phyloP scores from a whole-genome alignment of 768 basidiomycete genomes.

The Pulveroboletus sp. region DNA sequence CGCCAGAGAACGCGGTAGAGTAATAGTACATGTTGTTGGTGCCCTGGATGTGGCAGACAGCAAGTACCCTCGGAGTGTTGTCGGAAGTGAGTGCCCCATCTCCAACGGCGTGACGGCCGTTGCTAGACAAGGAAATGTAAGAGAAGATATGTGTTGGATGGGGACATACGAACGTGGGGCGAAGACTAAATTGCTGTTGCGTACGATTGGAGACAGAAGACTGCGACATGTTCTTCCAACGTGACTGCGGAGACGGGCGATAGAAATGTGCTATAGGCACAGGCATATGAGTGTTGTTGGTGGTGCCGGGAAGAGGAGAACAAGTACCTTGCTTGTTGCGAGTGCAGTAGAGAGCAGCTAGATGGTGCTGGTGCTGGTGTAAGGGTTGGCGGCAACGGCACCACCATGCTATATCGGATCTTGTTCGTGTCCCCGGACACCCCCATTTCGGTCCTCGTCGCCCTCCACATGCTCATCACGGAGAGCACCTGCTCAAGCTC shows the following conservation, averaged over 20 bases:
- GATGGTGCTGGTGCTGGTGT: conserved; percentile 6
- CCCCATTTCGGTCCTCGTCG: background rate
- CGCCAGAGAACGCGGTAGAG: conserved; percentile 91
- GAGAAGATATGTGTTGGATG: background rate
- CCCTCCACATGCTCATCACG: background rate
- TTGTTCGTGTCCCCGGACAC: conserved; percentile 19
- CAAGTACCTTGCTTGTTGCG: conserved; percentile 5
- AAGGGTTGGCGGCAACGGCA: conserved; percentile 1
- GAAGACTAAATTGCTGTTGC: conserved; percentile 85
- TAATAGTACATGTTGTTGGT: conserved; percentile 82
- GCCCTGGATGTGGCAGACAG: conserved; percentile 82
- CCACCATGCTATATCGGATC: background rate
- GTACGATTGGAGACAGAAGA: conserved; percentile 63
- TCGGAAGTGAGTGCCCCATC: conserved; percentile 88
- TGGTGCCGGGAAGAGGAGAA: background rate
- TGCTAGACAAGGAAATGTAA: conserved; percentile 45
- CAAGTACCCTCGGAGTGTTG: conserved; percentile 74
- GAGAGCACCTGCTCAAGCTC: too few species aligned
- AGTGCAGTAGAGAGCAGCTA: background rate
- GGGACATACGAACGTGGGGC: conserved; percentile 71
- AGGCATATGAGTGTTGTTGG: background rate
- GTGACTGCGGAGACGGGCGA: conserved; percentile 41
- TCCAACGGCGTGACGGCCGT: conserved; percentile 95
- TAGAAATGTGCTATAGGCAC: background rate
- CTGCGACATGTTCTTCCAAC: conserved; percentile 85